Evolutionary conservation across 2,329 filamentous ascomycete genomes (phyloP).

Genomic region (Fusarium sarcochroum): DNA sequence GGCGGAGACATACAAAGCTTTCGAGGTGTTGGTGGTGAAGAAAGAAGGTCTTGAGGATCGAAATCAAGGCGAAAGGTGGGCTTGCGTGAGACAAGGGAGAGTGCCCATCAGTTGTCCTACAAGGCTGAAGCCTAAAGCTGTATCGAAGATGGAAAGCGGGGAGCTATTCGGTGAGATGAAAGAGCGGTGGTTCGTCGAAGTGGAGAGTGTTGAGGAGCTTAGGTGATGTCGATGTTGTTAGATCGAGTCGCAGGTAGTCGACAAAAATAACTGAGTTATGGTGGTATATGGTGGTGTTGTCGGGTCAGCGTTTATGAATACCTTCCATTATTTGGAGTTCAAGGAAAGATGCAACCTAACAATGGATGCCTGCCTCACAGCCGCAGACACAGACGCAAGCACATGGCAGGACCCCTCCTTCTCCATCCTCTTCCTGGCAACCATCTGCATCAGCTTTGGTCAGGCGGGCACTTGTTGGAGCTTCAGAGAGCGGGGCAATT

Average conservation of each 20-base stretch:
- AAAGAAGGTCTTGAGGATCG: neutral
- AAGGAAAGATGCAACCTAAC: neutral
- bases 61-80: constrained; percentile 24
- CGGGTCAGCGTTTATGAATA: constrained; percentile 36
- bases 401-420: constrained; percentile 39
- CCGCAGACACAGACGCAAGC: neutral
- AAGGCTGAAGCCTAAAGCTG: constrained; percentile 36
- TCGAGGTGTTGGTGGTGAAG: constrained; percentile 10
- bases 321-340: neutral
- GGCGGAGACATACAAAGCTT: constrained; percentile 56
- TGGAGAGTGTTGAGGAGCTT: constrained; percentile 1
- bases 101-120: constrained; percentile 45
- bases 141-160: constrained; percentile 29
- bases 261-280: constrained; percentile 4
- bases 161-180: constrained; percentile 17
- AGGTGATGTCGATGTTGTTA: neutral
- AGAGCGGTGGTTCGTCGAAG: constrained; percentile 5
- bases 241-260: constrained; percentile 2
- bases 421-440: constrained; percentile 22
- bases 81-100: constrained; percentile 29
- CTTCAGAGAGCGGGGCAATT: constrained; percentile 21
- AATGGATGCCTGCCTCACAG: constrained; percentile 12
- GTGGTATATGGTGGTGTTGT: constrained; percentile 28
- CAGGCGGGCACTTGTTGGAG: constrained; percentile 31
- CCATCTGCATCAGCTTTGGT: constrained; percentile 38